Base-by-base conservation (phyloP, 2,329 filamentous ascomycete species). In the Tolypocladium guangdongense region DNA sequence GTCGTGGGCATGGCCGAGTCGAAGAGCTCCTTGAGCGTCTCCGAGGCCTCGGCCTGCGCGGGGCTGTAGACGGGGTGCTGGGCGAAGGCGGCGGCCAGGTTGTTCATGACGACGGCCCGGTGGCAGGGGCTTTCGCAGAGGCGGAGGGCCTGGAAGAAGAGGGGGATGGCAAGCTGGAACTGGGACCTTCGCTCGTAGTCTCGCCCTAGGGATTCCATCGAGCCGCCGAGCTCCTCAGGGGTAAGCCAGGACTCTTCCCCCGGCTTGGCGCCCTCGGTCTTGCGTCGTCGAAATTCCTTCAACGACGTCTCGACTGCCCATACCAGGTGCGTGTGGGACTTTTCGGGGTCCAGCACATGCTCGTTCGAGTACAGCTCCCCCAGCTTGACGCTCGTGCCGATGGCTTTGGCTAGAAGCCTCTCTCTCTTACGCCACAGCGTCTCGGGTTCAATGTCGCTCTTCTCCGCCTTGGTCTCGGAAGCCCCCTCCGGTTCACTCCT, bases 61-160 rank as follows among this genome's bases (percentile, higher is more conserved):
- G 68, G 62, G 20, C 66, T 56, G 51, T 68, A 67, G 51, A 77
- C 60, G 10, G 78, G 78, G 56, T 84, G 86, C 67, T 89, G 87
- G 3, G 84, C 85, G 56, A 92, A 82, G 47, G 82, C 84, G 37
- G 81, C 83, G 8, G 88, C 81, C 55, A 92, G 77, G 66, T 92
- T 92, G 73, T 90, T 91, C 88, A 92, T 95, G 64, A 96, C 75
- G 16, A 91, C 78, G 32, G 89, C 86, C 50, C 86, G 83, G 66
- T 95, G 90, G 66, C 91, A 96, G 33, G 76, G 78, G 30, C 73
- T 71, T 24, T 70, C 82, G 77, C 66, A 85, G 47, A 93, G 71
- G 20, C 84, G 78, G 36, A 96, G 75, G 7, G 91, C 89, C 64
- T 95, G 90, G 62, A 96, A 82, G 66, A 91, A 95, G 33, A 96